Percentiles rank a stretch among this genome's conserved stretches.
phyloP scores from a whole-genome alignment of 768 basidiomycete genomes.

The Cyclocybe cylindracea region DNA sequence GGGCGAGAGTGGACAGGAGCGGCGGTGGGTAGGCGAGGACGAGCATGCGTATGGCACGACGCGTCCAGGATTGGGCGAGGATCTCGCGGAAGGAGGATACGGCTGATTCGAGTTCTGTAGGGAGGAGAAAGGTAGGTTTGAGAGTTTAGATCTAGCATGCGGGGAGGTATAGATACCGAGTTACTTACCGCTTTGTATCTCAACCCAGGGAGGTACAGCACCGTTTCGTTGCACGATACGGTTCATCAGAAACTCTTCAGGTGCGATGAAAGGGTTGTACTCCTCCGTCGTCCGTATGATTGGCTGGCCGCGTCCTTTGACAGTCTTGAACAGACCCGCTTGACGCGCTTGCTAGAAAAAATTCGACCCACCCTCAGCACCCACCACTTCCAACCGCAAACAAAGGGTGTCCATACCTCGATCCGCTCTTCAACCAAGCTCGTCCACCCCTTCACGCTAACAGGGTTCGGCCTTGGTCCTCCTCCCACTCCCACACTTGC shows the following conservation, averaged over 20 bases:
- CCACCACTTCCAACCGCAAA: too few species aligned
- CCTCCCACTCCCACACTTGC: too few species aligned
- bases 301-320: constrained; percentile 63
- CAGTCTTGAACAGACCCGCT: constrained; percentile 69
- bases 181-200: constrained; percentile 65
- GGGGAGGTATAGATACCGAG: not conserved
- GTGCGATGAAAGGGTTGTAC: constrained; percentile 58
- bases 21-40: constrained; percentile 44
- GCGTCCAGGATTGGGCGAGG: constrained; percentile 70
- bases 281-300: constrained; percentile 39
- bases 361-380: too few species aligned
- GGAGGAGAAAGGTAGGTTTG: not conserved
- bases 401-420: too few species aligned
- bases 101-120: constrained; percentile 65
- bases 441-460: constrained; percentile 72
- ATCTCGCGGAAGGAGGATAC: constrained; percentile 62
- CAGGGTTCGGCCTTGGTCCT: constrained; percentile 56
- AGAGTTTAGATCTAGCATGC: too few species aligned
- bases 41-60: constrained; percentile 68
- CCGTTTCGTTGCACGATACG: constrained; percentile 81
- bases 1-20: constrained; percentile 33
- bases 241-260: constrained; percentile 85
- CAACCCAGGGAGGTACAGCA: constrained; percentile 86
- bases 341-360: constrained; percentile 56
- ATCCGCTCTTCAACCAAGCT: constrained; percentile 78